Percentiles rank a stretch among this genome's conserved stretches.
phyloP scores from a whole-genome alignment of 768 basidiomycete species.

The Pleurotus tuber-regium region DNA sequence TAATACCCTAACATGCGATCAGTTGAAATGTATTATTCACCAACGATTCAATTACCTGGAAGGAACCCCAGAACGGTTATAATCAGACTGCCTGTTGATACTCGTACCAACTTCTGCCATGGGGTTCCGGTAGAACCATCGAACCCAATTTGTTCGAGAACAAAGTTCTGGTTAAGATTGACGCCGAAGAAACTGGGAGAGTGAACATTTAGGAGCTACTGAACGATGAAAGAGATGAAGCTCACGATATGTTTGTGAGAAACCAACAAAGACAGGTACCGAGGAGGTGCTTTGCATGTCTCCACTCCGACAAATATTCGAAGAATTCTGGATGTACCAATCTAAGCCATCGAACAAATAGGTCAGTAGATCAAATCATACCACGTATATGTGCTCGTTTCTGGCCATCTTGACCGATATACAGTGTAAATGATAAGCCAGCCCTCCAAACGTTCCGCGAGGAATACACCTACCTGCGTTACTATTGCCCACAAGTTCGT shows the following conservation, averaged over 20 bases:
- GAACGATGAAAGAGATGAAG: background rate
- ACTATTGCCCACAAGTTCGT: too few relatives aligned
- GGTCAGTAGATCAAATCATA: slow-evolving; percentile 35
- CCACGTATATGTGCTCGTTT: background rate
- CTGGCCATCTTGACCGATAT: slow-evolving; percentile 55
- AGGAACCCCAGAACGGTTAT: slow-evolving; percentile 76
- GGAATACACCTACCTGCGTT: slow-evolving; percentile 30
- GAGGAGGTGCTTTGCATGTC: slow-evolving; percentile 62
- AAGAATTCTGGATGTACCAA: slow-evolving; percentile 59
- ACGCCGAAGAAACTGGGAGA: slow-evolving; percentile 70
- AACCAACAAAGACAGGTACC: slow-evolving; percentile 75
- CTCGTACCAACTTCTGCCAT: slow-evolving; percentile 66
- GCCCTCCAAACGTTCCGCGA: too few relatives aligned
- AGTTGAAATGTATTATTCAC: background rate
- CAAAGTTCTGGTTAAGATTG: slow-evolving; percentile 69
- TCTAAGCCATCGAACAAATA: slow-evolving; percentile 40
- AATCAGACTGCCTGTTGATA: slow-evolving; percentile 67
- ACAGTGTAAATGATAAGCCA: slow-evolving; percentile 18
- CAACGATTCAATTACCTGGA: slow-evolving; percentile 43
- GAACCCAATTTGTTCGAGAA: slow-evolving; percentile 72
- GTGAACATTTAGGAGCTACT: slow-evolving; percentile 20
- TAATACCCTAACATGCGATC: slow-evolving; percentile 53
- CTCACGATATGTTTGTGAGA: slow-evolving; percentile 66
- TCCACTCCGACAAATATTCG: slow-evolving; percentile 70
- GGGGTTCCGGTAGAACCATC: slow-evolving; percentile 53